Evolutionary conservation across 805 yeast species (phyloP).

Genomic region (Suhomyces canberraensis): DNA sequence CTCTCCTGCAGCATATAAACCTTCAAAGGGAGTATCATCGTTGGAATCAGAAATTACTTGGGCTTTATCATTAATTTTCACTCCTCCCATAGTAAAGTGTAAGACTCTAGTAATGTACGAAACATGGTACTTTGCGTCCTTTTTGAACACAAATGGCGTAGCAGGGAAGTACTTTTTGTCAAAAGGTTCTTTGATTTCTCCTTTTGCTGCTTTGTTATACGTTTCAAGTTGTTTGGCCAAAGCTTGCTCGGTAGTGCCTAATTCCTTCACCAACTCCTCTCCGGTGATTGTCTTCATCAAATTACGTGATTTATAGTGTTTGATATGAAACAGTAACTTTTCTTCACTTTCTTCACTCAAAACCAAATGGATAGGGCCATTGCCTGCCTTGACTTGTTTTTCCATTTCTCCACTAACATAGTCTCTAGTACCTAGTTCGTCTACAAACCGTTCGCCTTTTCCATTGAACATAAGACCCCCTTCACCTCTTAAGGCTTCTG

Average conservation of each 20-base stretch:
- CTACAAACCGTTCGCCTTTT: conserved; percentile 54
- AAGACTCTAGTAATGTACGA: conserved; percentile 55
- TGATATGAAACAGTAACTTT: conserved; percentile 48
- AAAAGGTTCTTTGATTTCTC: conserved; percentile 36
- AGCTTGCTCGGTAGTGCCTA: conserved; percentile 28
- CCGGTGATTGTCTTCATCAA: conserved; percentile 49
- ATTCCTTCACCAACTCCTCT: conserved; percentile 39
- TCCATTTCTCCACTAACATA: conserved; percentile 57
- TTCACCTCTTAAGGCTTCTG: conserved; percentile 64
- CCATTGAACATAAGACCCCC: conserved; percentile 57
- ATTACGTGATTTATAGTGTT: conserved; percentile 54
- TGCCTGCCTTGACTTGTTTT: conserved; percentile 35
- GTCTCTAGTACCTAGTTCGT: conserved; percentile 60
- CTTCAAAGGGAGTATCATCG: conserved; percentile 25
- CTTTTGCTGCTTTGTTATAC: conserved; percentile 42
- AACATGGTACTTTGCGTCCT: conserved; percentile 42
- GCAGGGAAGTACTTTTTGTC: conserved; percentile 51
- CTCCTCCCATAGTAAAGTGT: conserved; percentile 73
- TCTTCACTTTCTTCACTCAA: conserved; percentile 46
- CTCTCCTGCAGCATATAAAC: conserved; percentile 44
- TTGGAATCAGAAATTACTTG: conserved; percentile 33
- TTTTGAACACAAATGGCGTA: conserved; percentile 37
- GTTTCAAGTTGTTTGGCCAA: conserved; percentile 32
- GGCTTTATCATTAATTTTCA: conserved; percentile 47
- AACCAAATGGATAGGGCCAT: conserved; percentile 49